phyloP scores from a whole-genome alignment of 345 rosid genomes.

The Arabis hirsuta region DNA sequence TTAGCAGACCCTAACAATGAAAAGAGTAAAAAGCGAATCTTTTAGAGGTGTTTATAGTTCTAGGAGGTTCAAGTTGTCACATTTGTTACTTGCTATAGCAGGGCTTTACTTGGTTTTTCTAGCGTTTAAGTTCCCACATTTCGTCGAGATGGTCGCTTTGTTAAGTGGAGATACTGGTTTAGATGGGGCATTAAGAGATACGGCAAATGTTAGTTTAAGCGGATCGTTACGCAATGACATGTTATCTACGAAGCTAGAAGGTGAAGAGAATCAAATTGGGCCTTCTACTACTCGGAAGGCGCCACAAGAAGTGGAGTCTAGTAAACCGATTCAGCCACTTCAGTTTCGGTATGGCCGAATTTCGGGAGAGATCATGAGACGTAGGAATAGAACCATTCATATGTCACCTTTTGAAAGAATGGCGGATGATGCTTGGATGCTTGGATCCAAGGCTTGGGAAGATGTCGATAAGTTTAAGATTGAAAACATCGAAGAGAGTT shows the following conservation, averaged over 20 bases:
- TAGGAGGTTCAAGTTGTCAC: constrained; percentile 82
- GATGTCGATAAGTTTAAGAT: constrained; percentile 64
- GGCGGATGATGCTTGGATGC: constrained; percentile 94
- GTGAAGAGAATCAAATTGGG: constrained; percentile 54
- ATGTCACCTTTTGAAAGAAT: constrained; percentile 72
- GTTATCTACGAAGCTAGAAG: constrained; percentile 71
- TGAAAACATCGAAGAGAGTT: constrained; percentile 48
- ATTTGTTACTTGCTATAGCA: constrained; percentile 66
- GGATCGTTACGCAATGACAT: constrained; percentile 72
- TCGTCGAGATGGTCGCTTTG: constrained; percentile 68
- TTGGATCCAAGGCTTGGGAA: constrained; percentile 93
- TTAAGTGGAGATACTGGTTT: constrained; percentile 71
- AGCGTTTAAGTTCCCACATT: constrained; percentile 81
- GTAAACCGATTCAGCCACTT: constrained; percentile 56
- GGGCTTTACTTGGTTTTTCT: constrained; percentile 75
- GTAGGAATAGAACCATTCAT: constrained; percentile 67
- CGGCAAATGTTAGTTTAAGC: constrained; percentile 59
- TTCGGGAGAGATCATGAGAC: constrained; percentile 72
- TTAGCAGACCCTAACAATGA: constrained; percentile 56
- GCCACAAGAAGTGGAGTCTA: constrained; percentile 47
- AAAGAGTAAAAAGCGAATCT: constrained; percentile 73
- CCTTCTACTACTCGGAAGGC: constrained; percentile 64
- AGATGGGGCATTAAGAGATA: constrained; percentile 50
- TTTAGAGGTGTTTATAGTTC: constrained; percentile 42
- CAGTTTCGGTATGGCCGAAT: constrained; percentile 72